Evolutionary conservation across 805 yeast genomes (phyloP).

Genomic region (Yarrowia sp.): DNA sequence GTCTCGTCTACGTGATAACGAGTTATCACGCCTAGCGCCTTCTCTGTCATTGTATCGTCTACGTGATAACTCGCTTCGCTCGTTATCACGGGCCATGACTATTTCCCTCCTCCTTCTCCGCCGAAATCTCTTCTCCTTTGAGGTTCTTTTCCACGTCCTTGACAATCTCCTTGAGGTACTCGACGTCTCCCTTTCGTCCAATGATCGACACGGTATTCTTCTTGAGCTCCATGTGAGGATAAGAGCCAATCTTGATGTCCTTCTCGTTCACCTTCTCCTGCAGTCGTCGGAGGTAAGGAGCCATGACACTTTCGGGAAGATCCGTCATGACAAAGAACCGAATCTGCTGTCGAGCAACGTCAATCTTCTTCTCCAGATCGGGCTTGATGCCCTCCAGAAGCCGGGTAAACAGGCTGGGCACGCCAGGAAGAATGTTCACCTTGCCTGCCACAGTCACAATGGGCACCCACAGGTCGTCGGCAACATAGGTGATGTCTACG

Average conservation of each 20-base stretch:
- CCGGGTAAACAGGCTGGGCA: constrained; percentile 72
- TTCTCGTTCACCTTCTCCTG: constrained; percentile 55
- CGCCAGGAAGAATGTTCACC: constrained; percentile 81
- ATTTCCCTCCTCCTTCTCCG: constrained; percentile 59
- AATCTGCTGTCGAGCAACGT: constrained; percentile 49
- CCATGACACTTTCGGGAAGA: constrained; percentile 69
- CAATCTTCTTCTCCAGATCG: constrained; percentile 51
- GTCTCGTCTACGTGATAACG: not conserved
- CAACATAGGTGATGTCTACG: constrained; percentile 51
- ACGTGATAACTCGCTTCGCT: not conserved
- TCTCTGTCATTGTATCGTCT: too few species aligned
- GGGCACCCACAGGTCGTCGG: constrained; percentile 80
- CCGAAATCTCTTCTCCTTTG: constrained; percentile 63
- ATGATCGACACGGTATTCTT: constrained; percentile 76
- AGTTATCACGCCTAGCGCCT: not conserved
- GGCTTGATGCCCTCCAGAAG: constrained; percentile 59
- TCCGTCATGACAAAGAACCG: constrained; percentile 69
- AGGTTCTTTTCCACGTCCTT: constrained; percentile 56
- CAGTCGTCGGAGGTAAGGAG: constrained; percentile 63
- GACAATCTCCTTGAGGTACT: constrained; percentile 56
- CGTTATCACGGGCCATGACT: not conserved
- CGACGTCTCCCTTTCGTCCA: constrained; percentile 57
- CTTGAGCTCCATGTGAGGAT: constrained; percentile 75
- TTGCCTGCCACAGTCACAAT: constrained; percentile 69
- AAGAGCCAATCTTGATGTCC: constrained; percentile 78